Evolutionary conservation across 148 eudicot genomes (phyloP).

Genomic region (Limonium bicolor): DNA sequence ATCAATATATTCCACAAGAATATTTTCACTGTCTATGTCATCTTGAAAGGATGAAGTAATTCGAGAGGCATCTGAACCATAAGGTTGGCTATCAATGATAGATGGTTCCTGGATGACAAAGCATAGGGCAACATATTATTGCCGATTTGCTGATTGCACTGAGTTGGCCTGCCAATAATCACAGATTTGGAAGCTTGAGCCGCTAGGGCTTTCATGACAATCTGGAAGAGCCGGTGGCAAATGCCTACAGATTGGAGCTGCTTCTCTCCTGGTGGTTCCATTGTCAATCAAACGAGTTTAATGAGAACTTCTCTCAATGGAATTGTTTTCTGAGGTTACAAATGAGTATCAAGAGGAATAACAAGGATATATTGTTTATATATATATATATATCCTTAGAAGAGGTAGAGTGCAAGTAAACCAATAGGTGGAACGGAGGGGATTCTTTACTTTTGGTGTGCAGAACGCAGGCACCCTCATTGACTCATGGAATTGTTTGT

Average conservation of each 20-base stretch:
- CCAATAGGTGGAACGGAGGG: no score
- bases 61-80: constrained; percentile 3
- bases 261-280: neutral
- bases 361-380: no score
- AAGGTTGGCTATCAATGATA: neutral
- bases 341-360: no score
- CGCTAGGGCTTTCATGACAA: constrained; percentile 21
- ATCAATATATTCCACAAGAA: no score
- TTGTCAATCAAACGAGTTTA: no score
- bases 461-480: no score
- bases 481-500: no score
- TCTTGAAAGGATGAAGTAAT: constrained; percentile 11
- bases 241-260: constrained; percentile 16
- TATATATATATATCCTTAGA: no score
- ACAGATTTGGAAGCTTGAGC: constrained; percentile 33
- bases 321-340: no score
- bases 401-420: no score
- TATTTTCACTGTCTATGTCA: constrained; percentile 4
- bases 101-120: neutral
- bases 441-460: no score
- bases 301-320: no score
- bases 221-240: constrained; percentile 23
- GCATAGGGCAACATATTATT: neutral
- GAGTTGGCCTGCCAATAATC: constrained; percentile 15
- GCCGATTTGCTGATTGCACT: neutral